Evolutionary conservation across 345 rosid species (phyloP).

Genomic region (Lepidium aucheri): DNA sequence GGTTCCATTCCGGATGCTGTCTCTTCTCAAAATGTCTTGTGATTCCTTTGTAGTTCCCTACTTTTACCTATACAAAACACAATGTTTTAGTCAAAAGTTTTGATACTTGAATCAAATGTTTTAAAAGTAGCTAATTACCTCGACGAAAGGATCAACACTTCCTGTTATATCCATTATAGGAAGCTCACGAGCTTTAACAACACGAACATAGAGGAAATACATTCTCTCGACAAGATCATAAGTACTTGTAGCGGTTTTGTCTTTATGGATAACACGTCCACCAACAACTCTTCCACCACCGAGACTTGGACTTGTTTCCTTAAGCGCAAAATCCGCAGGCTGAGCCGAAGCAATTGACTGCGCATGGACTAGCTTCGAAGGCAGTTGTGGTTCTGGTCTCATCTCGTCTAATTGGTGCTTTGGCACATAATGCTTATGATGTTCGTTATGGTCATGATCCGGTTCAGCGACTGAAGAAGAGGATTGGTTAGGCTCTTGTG

Average conservation of each 20-base stretch:
- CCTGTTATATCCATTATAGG: conserved; percentile 88
- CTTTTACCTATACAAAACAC: conserved; percentile 38
- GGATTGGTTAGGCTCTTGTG: conserved; percentile 35
- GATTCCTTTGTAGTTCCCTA: conserved; percentile 90
- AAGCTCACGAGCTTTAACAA: conserved; percentile 94
- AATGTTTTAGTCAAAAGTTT: not conserved
- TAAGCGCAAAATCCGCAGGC: conserved; percentile 71
- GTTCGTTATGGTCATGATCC: conserved; percentile 17
- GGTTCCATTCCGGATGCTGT: conserved; percentile 89
- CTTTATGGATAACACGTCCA: conserved; percentile 72
- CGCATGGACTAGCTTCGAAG: conserved; percentile 62
- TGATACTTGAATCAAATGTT: not conserved
- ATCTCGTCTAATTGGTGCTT: conserved; percentile 56
- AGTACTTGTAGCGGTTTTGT: conserved; percentile 69
- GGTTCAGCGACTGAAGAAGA: conserved; percentile 22
- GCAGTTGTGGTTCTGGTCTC: conserved; percentile 51
- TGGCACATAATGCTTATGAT: conserved; percentile 48
- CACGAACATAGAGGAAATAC: conserved; percentile 88
- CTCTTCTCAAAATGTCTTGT: conserved; percentile 87
- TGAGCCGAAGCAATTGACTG: conserved; percentile 61
- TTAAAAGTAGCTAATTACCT: conserved; percentile 31
- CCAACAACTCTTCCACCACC: conserved; percentile 91
- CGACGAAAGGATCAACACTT: conserved; percentile 90
- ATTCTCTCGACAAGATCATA: conserved; percentile 97
- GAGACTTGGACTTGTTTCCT: conserved; percentile 89